Evolutionary conservation across 768 basidiomycete genomes (phyloP).

Genomic region (Myochromella boudieri): DNA sequence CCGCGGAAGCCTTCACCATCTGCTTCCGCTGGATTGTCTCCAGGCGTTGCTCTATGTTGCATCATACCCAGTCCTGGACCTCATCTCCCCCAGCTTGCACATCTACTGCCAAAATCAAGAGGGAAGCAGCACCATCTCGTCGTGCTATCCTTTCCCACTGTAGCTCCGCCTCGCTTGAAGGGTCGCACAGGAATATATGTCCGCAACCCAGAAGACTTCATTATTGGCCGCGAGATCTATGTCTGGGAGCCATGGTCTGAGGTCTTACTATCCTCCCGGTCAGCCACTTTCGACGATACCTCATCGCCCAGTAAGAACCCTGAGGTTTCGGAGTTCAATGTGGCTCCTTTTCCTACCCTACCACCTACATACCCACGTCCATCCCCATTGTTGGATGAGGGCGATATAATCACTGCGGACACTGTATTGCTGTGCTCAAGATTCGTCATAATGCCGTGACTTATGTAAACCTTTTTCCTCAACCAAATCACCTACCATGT

Average conservation of each 20-base stretch:
- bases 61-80: too few species aligned
- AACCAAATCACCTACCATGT: too few species aligned
- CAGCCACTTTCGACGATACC: not conserved
- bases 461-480: not conserved
- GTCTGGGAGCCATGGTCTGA: constrained; percentile 56
- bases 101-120: constrained; percentile 15
- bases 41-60: constrained; percentile 42
- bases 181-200: constrained; percentile 19
- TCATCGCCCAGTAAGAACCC: not conserved
- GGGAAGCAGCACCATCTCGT: constrained; percentile 27
- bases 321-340: constrained; percentile 1
- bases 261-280: constrained; percentile 23
- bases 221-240: constrained; percentile 38
- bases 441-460: constrained; percentile 22
- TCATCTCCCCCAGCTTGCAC: constrained; percentile 19
- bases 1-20: constrained; percentile 27
- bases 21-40: constrained; percentile 21
- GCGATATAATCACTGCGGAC: constrained; percentile 17
- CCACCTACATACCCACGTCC: constrained; percentile 26
- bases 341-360: constrained; percentile 15
- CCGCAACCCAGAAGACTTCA: constrained; percentile 37
- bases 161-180: constrained; percentile 19
- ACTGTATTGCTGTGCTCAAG: constrained; percentile 31
- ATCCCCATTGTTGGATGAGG: constrained; percentile 18
- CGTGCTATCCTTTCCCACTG: constrained; percentile 34